These are phyloP conservation scores for Hapsidospora chrysogenum DNA, from an alignment of 495 filamentous ascomycete genomes.

Conservation along the genomic window DNA sequence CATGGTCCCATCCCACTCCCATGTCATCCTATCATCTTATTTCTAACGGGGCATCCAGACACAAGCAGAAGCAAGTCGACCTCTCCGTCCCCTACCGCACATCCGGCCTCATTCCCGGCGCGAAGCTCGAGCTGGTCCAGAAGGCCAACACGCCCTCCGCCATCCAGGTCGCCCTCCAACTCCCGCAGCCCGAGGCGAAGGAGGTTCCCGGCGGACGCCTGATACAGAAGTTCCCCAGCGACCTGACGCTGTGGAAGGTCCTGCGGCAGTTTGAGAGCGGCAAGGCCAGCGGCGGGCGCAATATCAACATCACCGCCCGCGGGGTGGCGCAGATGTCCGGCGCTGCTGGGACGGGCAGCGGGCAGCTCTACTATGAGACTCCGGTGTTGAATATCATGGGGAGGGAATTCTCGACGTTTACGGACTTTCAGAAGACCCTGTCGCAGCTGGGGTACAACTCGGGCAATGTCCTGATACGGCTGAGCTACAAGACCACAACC, in stretches of 20 bases:
- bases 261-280: slow-evolving; percentile 74
- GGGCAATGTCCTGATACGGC: slow-evolving; percentile 59
- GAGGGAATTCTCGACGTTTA: slow-evolving; percentile 55
- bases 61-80: slow-evolving; percentile 71
- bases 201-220: slow-evolving; percentile 41
- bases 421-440: slow-evolving; percentile 73
- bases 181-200: slow-evolving; percentile 48
- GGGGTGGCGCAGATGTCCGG: slow-evolving; percentile 38
- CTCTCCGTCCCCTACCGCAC: slow-evolving; percentile 73
- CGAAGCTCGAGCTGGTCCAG: slow-evolving; percentile 83
- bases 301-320: slow-evolving; percentile 64
- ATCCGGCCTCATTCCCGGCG: slow-evolving; percentile 68
- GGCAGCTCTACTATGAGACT: slow-evolving; percentile 70
- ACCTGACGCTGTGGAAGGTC: slow-evolving; percentile 72
- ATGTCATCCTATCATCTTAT: neutral
- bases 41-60: slow-evolving; percentile 22
- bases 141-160: slow-evolving; percentile 65
- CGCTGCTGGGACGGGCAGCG: slow-evolving; percentile 35
- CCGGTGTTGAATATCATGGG: slow-evolving; percentile 72
- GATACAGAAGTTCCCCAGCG: slow-evolving; percentile 67
- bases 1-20: neutral
- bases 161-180: slow-evolving; percentile 70
- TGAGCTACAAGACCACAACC: slow-evolving; percentile 59
- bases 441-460: slow-evolving; percentile 75
- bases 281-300: slow-evolving; percentile 33